phyloP scores from a whole-genome alignment of 257 asterid species.

The Rehmannia glutinosa region DNA sequence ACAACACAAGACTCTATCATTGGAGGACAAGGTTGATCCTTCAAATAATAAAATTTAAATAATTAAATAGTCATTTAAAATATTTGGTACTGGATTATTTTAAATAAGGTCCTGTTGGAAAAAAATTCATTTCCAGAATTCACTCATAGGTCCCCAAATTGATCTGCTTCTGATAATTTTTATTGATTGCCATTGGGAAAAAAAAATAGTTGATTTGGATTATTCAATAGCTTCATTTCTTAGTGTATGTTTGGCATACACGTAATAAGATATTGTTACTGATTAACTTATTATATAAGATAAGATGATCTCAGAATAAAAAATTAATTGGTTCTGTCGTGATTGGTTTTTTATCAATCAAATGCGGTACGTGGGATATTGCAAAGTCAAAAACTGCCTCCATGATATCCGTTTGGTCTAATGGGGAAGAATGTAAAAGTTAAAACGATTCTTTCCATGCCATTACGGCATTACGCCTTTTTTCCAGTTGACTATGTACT shows the following conservation, averaged over 20 bases:
- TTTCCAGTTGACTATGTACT: too few species aligned
- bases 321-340: not conserved
- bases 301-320: not conserved
- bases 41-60: too few species aligned
- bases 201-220: not conserved
- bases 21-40: too few species aligned
- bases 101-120: too few species aligned
- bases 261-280: not conserved
- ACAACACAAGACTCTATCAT: too few species aligned
- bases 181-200: not conserved
- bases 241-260: not conserved
- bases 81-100: too few species aligned
- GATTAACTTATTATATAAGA: not conserved
- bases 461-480: too few species aligned
- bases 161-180: not conserved
- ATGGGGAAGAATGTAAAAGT: not conserved
- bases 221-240: not conserved
- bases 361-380: not conserved
- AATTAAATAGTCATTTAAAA: too few species aligned
- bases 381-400: not conserved
- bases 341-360: not conserved
- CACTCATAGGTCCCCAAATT: not conserved
- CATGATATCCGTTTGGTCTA: not conserved
- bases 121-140: not conserved
- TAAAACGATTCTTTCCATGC: not conserved